Conservation (phyloP, 768 basidiomycete species). For the Ephemerocybe angulata region DNA sequence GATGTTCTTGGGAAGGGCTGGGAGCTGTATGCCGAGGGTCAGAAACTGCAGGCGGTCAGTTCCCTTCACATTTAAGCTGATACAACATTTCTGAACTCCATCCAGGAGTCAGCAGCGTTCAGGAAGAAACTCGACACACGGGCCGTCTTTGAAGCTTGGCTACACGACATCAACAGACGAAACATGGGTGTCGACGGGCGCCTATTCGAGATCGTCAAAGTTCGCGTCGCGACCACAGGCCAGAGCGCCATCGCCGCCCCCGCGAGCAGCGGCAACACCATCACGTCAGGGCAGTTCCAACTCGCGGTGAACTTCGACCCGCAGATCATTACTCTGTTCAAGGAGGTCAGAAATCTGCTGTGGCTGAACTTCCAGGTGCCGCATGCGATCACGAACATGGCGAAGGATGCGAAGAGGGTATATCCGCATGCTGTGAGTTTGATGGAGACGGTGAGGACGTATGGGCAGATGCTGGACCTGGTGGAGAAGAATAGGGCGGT, state of each 20-base stretch:
- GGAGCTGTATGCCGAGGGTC: slow-evolving; percentile 99
- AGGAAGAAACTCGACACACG: slow-evolving; percentile 93
- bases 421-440: slow-evolving; percentile 97
- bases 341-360: slow-evolving; percentile 92
- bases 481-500: slow-evolving; percentile 89
- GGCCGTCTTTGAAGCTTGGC: slow-evolving; percentile 94
- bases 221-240: slow-evolving; percentile 21
- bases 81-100: too few relatives aligned
- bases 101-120: slow-evolving; percentile 89
- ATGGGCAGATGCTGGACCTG: slow-evolving; percentile 90
- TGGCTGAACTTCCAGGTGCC: slow-evolving; percentile 97
- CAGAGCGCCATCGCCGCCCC: neutral
- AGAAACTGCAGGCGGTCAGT: slow-evolving; percentile 91
- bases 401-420: slow-evolving; percentile 97
- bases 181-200: slow-evolving; percentile 91
- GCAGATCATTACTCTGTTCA: slow-evolving; percentile 97
- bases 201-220: slow-evolving; percentile 83
- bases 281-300: slow-evolving; percentile 59
- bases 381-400: slow-evolving; percentile 92
- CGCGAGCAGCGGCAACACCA: neutral
- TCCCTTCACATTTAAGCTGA: too few relatives aligned
- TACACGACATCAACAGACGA: slow-evolving; percentile 89
- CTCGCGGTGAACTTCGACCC: slow-evolving; percentile 97
- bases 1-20: slow-evolving; percentile 97
- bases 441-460: slow-evolving; percentile 99